Evolutionary conservation across 23 red algal species (phyloP).

Genomic region (Gracilaria domingensis): DNA sequence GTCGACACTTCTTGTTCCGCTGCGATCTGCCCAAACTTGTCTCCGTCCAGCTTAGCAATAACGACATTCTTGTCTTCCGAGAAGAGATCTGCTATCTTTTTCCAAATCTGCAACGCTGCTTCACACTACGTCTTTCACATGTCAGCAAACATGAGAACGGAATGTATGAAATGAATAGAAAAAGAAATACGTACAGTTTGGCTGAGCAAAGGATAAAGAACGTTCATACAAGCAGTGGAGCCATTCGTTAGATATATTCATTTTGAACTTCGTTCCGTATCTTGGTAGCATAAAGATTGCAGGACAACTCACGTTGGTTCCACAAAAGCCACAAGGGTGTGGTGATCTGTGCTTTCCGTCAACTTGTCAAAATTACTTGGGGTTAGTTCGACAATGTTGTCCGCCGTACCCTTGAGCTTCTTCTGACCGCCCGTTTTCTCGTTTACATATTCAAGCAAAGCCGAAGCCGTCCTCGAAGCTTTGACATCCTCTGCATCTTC

Average conservation of each 20-base stretch:
- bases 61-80: conserved; percentile 67
- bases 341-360: not conserved
- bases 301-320: conserved; percentile 55
- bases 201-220: not conserved
- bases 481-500: conserved; percentile 50
- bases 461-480: conserved; percentile 27
- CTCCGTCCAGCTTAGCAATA: conserved; percentile 66
- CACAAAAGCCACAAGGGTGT: conserved; percentile 53
- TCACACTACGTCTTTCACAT: conserved; percentile 15
- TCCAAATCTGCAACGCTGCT: conserved; percentile 52
- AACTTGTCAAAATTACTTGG: conserved; percentile 24
- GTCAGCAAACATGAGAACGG: not conserved
- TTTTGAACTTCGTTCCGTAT: not conserved
- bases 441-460: conserved; percentile 67
- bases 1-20: conserved; percentile 36
- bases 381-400: conserved; percentile 6
- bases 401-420: conserved; percentile 10
- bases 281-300: not conserved
- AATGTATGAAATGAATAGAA: too few species aligned
- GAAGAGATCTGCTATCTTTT: conserved; percentile 61
- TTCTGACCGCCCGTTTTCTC: conserved; percentile 49
- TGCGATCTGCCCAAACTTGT: conserved; percentile 42
- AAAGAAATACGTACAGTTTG: conserved; percentile 10
- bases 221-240: not conserved
- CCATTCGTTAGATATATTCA: not conserved